These are phyloP conservation scores for Pholiota conissans DNA, from an alignment of 768 basidiomycete species.

Conservation along the genomic window DNA sequence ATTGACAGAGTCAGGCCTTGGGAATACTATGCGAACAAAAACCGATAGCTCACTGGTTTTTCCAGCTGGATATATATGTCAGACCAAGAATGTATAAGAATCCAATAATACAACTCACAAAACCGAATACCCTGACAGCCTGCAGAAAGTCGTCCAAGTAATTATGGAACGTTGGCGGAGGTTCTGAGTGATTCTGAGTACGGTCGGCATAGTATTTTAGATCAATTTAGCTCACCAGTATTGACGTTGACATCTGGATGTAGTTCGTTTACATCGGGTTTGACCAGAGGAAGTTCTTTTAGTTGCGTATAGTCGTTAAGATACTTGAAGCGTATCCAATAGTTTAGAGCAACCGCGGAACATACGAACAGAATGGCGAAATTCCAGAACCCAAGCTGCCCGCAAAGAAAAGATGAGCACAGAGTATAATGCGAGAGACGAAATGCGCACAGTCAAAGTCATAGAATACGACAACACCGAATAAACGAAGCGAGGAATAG, in stretches of 20 bases:
- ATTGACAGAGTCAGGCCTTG: not conserved
- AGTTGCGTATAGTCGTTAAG: slow-evolving; percentile 75
- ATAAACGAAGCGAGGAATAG: slow-evolving; percentile 78
- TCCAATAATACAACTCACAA: slow-evolving; percentile 45
- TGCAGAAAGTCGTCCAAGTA: slow-evolving; percentile 97
- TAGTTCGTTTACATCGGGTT: slow-evolving; percentile 81
- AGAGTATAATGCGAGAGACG: not conserved
- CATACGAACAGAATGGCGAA: slow-evolving; percentile 76
- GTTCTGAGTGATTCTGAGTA: slow-evolving; percentile 51
- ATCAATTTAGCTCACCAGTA: slow-evolving; percentile 37
- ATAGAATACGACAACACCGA: slow-evolving; percentile 82
- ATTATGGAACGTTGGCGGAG: slow-evolving; percentile 84
- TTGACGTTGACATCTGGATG: slow-evolving; percentile 94
- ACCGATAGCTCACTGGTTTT: slow-evolving; percentile 71
- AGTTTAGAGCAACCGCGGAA: slow-evolving; percentile 68
- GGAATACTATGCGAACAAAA: not conserved
- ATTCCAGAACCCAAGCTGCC: slow-evolving; percentile 88
- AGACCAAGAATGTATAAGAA: not conserved
- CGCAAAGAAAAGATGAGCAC: not conserved
- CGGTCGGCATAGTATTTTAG: no score
- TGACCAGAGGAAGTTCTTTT: slow-evolving; percentile 79
- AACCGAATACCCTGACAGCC: slow-evolving; percentile 96
- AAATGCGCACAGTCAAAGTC: slow-evolving; percentile 71
- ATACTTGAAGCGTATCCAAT: slow-evolving; percentile 83
- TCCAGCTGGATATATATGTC: slow-evolving; percentile 49